Evolutionary conservation across 1,139 yeast genomes (phyloP), one percentile per base, ranked within the genome.

Genomic region (Candida labiduridarum): DNA sequence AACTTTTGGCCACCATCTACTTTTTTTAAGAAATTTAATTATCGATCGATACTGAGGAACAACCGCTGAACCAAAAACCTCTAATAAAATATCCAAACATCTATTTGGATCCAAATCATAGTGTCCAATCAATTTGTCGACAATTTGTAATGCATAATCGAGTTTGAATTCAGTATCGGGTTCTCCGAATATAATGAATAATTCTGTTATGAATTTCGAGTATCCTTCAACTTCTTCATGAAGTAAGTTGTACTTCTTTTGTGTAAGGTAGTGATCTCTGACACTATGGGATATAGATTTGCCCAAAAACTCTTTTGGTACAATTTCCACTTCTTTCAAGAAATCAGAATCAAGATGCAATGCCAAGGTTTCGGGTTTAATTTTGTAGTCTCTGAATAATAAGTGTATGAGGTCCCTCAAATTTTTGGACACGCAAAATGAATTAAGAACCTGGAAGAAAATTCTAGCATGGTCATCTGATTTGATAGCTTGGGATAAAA

Each of bases 141-240:
- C 73, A 4, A 80, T 73, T 16, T 77, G 67, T n/a, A 78, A 62
- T n/a, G 82, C 76, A 49, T 72, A 74, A 1, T 72, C 70, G 0
- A 84, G 70, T 54, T 79, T 78, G 41, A 63, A 70, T 7, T 62
- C 59, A 8, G 80, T 69, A 49, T 79, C 76, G 2, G 69, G 67
- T 27, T 74, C 70, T 35, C 64, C 65, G 44, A 82, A 69, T 2
- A 83, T 76, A 2, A 67, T 56, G 51, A 69, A 66, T n/a, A 88
- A 56, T 51, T 85, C 83, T 7, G 78, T 78, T 0, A 85, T 67
- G 36, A 89, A 70, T 59, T 85, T 85, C 14, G 96, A 69, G 66
- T 82, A 94, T 1, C 98, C 99, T 63, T 87, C 94, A 14, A 84
- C 71, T 57, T 88, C 88, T 65, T 92, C 97, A 49, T 84, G 82